Base-by-base conservation (phyloP, 768 basidiomycete species). In the Boletus reticuloceps region DNA sequence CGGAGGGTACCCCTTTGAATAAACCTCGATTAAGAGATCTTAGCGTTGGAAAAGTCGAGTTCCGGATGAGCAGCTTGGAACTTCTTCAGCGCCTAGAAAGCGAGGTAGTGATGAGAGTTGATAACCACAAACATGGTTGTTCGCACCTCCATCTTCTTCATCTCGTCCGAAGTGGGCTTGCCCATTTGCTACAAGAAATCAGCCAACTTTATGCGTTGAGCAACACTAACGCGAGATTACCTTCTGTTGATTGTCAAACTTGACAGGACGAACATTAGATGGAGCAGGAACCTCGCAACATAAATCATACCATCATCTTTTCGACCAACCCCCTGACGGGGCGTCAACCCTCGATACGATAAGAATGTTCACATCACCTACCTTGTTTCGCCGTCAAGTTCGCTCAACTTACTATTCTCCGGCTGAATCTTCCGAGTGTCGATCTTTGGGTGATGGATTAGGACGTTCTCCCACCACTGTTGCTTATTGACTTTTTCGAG, bases 381-480 rank as follows among this genome's bases (percentile, higher is more conserved):
- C 91, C 91, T 84, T 1, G 96, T 98, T 69, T 98, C 96, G 12
- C 88, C 89, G 65, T 99, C 97, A 20, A 99, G 81, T 66, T 99
- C 97, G 68, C 94, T 90, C 50, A 99, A 79, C 69, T 97, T 96
- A 69, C 94, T 94, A 69, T 98, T 95, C 65, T 88, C 84, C 3
- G 97, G 97, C 64, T 89, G 87, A 61, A 99, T 98, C 76, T 97
- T 98, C 51, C 80, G 89, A 11, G 94, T 97, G 66, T 98, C 91
- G 78, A 98, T 88, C 78, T 94, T 98, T 14, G 97, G 94, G 66
- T 97, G 94, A 65, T 96, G 91, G 2, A 88, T 89, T 48, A 98
- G 76, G 59, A 98, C 88, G 69, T 98, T 94, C 70, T 94, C 91
- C 97, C 97, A 99, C 97, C 97, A 98, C 55, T 90, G 83, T 70